These are phyloP conservation scores for Pythium myriotylum DNA, from an alignment of 352 stramenopile genomes.

Conservation along the genomic window DNA sequence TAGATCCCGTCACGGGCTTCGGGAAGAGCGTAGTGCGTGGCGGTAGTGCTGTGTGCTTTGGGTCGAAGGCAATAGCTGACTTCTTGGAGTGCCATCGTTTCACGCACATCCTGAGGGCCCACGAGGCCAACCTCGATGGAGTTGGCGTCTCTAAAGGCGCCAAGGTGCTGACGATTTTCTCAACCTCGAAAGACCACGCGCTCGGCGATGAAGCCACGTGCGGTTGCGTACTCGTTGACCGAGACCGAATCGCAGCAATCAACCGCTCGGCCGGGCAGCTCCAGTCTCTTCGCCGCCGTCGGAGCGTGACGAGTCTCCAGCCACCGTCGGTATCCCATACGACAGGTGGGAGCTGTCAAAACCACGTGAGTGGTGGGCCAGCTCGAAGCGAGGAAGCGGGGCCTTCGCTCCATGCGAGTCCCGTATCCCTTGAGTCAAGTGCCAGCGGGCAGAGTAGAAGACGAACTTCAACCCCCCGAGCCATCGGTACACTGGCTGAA, in stretches of 20 bases:
- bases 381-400: background rate
- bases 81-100: slow-evolving; percentile 66
- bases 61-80: slow-evolving; percentile 53
- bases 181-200: slow-evolving; percentile 73
- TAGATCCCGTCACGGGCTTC: slow-evolving; percentile 72
- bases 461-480: too few relatives aligned
- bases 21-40: slow-evolving; percentile 45
- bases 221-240: slow-evolving; percentile 68
- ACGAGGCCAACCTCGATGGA: slow-evolving; percentile 88
- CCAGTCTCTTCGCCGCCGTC: slow-evolving; percentile 35
- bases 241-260: slow-evolving; percentile 56
- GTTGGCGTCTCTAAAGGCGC: slow-evolving; percentile 54
- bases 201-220: slow-evolving; percentile 61
- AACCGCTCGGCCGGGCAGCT: slow-evolving; percentile 39
- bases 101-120: slow-evolving; percentile 69
- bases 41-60: slow-evolving; percentile 76
- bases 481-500: too few relatives aligned
- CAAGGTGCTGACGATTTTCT: slow-evolving; percentile 71
- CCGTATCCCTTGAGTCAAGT: background rate
- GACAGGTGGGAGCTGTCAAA: background rate
- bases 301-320: slow-evolving; percentile 28
- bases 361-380: too few relatives aligned
- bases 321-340: background rate
- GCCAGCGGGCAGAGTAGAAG: too few relatives aligned
- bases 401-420: background rate